Base-by-base conservation (phyloP, 768 basidiomycete genomes). In the Hortiboletus campestris region DNA sequence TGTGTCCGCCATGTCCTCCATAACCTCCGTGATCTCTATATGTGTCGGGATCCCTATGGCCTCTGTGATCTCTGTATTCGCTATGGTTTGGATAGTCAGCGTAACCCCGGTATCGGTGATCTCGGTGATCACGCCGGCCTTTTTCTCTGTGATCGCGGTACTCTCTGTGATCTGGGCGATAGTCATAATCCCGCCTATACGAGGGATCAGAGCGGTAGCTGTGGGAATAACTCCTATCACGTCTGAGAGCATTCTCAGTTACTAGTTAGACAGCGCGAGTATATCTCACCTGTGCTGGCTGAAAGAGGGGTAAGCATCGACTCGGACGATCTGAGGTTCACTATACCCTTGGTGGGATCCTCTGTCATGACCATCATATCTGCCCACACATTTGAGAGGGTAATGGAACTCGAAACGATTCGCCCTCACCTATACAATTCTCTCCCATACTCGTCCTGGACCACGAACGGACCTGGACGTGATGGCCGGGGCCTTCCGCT, bases 361-460 rank as follows among this genome's bases (percentile, higher is more conserved):
- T 49, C 60, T 64, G 44, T 64, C 60, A 16, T 55, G 13, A n/a
- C 50, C 55, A 35, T 72, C 68, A 49, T 71, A 73, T 42, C 72
- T 71, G 38, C 19, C 28, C 40, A 31, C 16, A 38, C 11, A 29
- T 14, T 41, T 63, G 31, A 65, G 46, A 49, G 11, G 49, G 7
- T 22, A 36, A 34, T 12, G 39, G 19, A 11, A 9, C 14, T 4
- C 10, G 35, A 44, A 43, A 51, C 2, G 16, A 38, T 17, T 50
- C 19, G n/a, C 10, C 2, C 53, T 57, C 49, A 85, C 85, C 80
- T 76, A 63, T 83, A 85, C 34, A 86, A 62, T 53, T 84, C 83
- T 42, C 73, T 76, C 14, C 85, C 85, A 53, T 78, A 67, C 53
- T 81, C 79, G 61, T 86, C 85, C 58, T 85, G 78, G 29, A 87